Evolutionary conservation across 202 grass and related monocot genomes (phyloP), one percentile per base, ranked within the genome.

Genomic region (Musa balbisiana): DNA sequence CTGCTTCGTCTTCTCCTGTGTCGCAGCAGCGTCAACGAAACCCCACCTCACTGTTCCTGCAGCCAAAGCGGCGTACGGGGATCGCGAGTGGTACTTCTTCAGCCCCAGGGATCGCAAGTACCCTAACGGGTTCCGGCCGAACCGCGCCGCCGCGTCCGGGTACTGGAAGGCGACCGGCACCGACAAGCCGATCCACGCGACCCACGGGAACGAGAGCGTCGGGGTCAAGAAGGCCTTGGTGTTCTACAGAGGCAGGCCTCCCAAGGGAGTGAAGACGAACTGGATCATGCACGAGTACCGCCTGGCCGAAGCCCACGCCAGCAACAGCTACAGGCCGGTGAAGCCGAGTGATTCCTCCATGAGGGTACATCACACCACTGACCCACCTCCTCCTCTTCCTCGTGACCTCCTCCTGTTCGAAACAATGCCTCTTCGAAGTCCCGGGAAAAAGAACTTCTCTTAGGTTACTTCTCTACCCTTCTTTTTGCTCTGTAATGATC

Each of bases 91-190:
- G 69, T 72, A 72, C 43, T 72, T 72, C 49, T 72, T 52, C 33
- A 72, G 69, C 69, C 69, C 69, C 2, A 52, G 69, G 49, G 69
- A 72, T 22, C 69, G 69, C 2, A 72, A 72, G 69, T 72, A 72
- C 69, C 69, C 69, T 0, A 72, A 72, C 69, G 69, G 69, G 49
- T 21, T 72, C 69, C 69, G 69, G 50, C 69, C 69, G 20, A 72
- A 72, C 69, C 69, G 69, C 2, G 43, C 69, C n/a, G 69, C 69
- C 11, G 69, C 50, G 9, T 72, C 69, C 19, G 69, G 69, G n/a
- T 72, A 72, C 49, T 72, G 69, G 69, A 72, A 72, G 69, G 69
- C 69, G 11, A 72, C 69, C 49, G 69, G 69, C 16, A 53, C 69
- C 2, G 69, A 72, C 12, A 72, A 53, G 69, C 49, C 49, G 50